Conservation (phyloP, 768 basidiomycete genomes). For the Boletus tylopilopsis region DNA sequence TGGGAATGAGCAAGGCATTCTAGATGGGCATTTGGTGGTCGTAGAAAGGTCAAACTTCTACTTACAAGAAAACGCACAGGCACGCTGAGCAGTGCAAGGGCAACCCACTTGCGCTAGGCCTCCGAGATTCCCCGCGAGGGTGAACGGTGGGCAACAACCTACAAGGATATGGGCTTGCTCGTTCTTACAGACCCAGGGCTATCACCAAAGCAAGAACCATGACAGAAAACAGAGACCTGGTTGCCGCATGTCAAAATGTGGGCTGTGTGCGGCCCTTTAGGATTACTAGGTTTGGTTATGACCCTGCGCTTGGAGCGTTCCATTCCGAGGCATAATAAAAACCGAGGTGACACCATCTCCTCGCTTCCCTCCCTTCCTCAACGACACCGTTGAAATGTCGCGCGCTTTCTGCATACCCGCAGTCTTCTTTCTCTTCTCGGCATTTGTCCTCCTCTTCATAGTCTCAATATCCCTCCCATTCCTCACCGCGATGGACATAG, state of each 20-base stretch:
- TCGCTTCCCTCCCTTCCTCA: constrained; percentile 1
- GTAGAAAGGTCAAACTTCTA: no score
- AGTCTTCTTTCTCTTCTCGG: constrained; percentile 50
- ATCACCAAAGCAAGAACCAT: no score
- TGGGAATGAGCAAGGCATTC: no score
- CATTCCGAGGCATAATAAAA: constrained; percentile 21
- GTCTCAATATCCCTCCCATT: constrained; percentile 70
- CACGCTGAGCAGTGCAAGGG: no score
- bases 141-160: no score
- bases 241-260: background rate
- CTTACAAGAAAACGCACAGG: no score
- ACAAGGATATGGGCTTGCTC: no score
- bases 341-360: background rate
- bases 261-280: constrained; percentile 2
- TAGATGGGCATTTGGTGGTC: no score
- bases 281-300: constrained; percentile 1
- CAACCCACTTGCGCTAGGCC: no score
- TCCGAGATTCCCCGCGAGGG: no score
- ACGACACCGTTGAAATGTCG: constrained; percentile 29
- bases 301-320: background rate
- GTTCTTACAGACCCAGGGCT: no score
- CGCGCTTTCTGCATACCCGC: constrained; percentile 62
- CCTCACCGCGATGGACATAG: constrained; percentile 63
- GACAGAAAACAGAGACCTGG: no score
- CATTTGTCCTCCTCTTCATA: constrained; percentile 64